A percentile compares a stretch with the other conserved stretches of the same genome.
These are phyloP conservation scores for Dioscorea alata DNA, from an alignment of 106 monocot species.

Conservation along the genomic window DNA sequence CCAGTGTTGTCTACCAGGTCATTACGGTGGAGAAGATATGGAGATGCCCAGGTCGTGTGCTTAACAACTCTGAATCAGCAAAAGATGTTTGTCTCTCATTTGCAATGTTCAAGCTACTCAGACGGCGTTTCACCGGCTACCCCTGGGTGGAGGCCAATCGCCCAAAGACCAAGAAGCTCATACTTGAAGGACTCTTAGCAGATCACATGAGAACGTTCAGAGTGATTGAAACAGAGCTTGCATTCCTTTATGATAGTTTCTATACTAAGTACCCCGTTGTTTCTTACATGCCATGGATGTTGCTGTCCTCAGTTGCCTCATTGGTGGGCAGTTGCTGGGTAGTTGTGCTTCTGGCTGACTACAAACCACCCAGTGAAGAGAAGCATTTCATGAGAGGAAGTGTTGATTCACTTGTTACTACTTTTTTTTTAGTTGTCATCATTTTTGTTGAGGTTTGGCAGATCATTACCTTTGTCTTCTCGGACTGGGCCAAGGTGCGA, in stretches of 20 bases:
- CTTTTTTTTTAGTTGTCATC: not conserved
- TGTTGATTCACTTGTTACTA: not conserved
- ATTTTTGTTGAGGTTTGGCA: not conserved
- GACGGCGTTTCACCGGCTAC: not conserved
- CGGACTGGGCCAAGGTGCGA: not conserved
- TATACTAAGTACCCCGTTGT: constrained; percentile 15
- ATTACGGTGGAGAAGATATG: constrained; percentile 17
- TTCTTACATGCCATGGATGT: not conserved
- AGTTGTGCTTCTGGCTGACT: too few species aligned
- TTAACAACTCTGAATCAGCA: not conserved
- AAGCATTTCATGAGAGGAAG: too few species aligned
- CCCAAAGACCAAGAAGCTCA: not conserved
- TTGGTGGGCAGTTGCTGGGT: too few species aligned
- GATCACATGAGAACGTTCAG: constrained; percentile 8
- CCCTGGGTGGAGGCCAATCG: not conserved
- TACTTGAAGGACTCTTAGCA: constrained; percentile 3
- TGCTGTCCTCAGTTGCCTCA: too few species aligned
- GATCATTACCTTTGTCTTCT: not conserved
- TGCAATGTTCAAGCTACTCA: constrained; percentile 22
- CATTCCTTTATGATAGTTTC: constrained; percentile 10
- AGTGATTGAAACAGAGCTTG: constrained; percentile 8
- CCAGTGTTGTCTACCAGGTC: not conserved
- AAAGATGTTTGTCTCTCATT: constrained; percentile 26
- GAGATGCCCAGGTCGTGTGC: not conserved
- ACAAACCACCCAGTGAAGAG: too few species aligned